Base-by-base conservation (phyloP, 345 rosid genomes). In the Brassica carinata region DNA sequence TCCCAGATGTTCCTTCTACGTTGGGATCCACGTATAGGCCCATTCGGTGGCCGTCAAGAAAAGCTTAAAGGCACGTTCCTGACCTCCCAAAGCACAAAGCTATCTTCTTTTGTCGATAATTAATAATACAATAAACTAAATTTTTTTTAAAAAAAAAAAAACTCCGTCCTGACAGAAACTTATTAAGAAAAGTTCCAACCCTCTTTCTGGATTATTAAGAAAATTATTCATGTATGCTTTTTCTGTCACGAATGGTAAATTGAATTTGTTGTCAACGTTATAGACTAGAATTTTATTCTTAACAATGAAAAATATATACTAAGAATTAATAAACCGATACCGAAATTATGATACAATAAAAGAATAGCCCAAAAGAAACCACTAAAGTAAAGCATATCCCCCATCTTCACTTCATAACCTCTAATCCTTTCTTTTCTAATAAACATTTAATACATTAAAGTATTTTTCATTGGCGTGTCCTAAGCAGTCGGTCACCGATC, bases 401-500 rank as follows among this genome's bases (percentile, higher is more conserved):
- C 27, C 45, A 59, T 3, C 31, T 29, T 29, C 31, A 29, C 64
- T 62, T 3, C 1, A 33, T 9, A 64, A 51, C 45, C 71, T 64
- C 61, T 72, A 78, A 14, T 26, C 51, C 15, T 51, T 51, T 51
- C 58, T 29, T 29, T 29, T 29, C 31, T 29, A 29, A 29, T 29
- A 29, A 29, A 29, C 38, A 31, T 13, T 19, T 26, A 7, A 36
- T 36, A 36, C 2, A 36, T 13, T 64, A n/a, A 26, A 61, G 15
- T 11, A 7, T 0, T 55, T 8, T 3, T 88, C 84, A 94, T 86
- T 92, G 98, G 13, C 87, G 87, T 9, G 98, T 92, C 7, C 83
- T 83, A 18, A 87, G 83, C 65, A 92, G 72, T 84, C 85, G 85
- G 40, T 87, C 10, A 5, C 98, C 98, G 8, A 95, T 91, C 81